Evolutionary conservation across 1,284 basidiomycete species (phyloP), one percentile per base, ranked within the genome.

Genomic region (Malassezia furfur): DNA sequence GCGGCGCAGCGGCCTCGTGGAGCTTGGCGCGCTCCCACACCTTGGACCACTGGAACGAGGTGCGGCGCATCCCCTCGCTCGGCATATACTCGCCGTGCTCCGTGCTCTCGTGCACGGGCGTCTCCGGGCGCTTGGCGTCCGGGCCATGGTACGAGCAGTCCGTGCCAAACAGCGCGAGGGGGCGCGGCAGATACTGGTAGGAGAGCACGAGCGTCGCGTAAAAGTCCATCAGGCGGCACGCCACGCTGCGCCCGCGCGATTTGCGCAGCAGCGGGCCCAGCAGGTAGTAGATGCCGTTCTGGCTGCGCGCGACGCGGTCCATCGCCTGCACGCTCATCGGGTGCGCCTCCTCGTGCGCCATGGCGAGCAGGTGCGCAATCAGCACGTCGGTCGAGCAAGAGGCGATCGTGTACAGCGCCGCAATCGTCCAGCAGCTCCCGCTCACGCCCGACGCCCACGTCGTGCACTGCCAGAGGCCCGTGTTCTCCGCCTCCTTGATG

Each of bases 401-500:
- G 3, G 62, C 63, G 25, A 65, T 63, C 1, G 63, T 65, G 37
- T 64, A 75, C 52, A 63, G 64, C 15, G 64, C 67, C 22, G 68
- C 63, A 7, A 72, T 39, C 2, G 75, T 67, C 75, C 75, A 76
- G 55, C 75, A 76, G 50, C 64, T 67, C 2, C 75, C 75, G 9
- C 64, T 68, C 2, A 76, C 75, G 2, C 72, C 74, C 0, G 64
- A 70, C 2, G 54, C 60, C 64, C 72, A 76, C 4, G 64, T 62
- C 15, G 65, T 51, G 52, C 68, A 58, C 50, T 68, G 62, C 72
- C 72, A 75, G 28, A 74, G 52, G 5, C 61, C 62, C 14, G 63
- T 56, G 15, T 62, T 59, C 47, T 70, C 64, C 11, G 72, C 56
- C 2, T 66, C 70, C 2, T 65, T 61, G 38, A 72, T 57, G 34